Evolutionary conservation across 1,284 basidiomycete species (phyloP).

Genomic region (Irpex rosettiformis): DNA sequence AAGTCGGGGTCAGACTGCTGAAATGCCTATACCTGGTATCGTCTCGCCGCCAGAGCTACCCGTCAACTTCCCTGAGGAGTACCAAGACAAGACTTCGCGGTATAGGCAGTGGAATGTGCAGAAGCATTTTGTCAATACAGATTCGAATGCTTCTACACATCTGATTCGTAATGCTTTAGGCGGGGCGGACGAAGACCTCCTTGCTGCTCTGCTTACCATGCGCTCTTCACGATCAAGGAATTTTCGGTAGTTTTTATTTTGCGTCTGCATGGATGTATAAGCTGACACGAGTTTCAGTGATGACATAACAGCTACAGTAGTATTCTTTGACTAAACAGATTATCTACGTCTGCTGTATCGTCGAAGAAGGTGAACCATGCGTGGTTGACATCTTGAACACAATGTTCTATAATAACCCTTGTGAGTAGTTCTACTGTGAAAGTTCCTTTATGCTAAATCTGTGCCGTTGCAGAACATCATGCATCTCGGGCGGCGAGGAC

Average conservation of each 20-base stretch:
- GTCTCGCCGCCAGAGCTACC: background rate
- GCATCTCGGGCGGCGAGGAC: background rate
- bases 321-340: slow-evolving; percentile 21
- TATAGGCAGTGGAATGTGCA: slow-evolving; percentile 36
- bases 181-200: slow-evolving; percentile 49
- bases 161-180: slow-evolving; percentile 59
- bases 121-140: slow-evolving; percentile 41
- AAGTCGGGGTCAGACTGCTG: slow-evolving; percentile 14
- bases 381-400: background rate
- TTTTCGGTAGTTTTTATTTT: slow-evolving; percentile 30
- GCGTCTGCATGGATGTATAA: background rate
- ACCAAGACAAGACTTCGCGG: slow-evolving; percentile 21
- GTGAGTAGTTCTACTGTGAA: too few species aligned
- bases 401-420: background rate
- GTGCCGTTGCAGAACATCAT: too few species aligned
- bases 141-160: slow-evolving; percentile 50
- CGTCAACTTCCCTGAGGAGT: background rate
- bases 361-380: background rate
- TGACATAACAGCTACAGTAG: slow-evolving; percentile 24
- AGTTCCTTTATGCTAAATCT: too few species aligned
- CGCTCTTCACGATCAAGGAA: slow-evolving; percentile 33
- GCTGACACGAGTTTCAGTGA: slow-evolving; percentile 15
- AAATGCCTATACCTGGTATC: background rate
- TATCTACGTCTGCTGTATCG: background rate
- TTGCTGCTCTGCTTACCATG: slow-evolving; percentile 42